Percentiles rank a stretch among this genome's conserved stretches.
Evolutionary conservation across 1,284 basidiomycete species (phyloP).

Genomic region (Rugosomyces carneus): DNA sequence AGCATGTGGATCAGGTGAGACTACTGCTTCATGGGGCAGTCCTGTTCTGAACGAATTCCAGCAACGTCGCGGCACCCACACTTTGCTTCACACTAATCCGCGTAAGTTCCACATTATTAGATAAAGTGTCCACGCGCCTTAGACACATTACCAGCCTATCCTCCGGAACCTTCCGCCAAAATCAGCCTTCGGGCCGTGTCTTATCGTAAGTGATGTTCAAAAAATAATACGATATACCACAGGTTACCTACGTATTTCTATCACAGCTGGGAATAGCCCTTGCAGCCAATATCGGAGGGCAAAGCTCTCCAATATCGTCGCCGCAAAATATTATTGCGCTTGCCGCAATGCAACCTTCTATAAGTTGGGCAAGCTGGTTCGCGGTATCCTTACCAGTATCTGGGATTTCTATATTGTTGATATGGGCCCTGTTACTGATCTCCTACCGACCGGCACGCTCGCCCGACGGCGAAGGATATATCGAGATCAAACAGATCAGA

Average conservation of each 20-base stretch:
- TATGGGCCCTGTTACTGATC: constrained; percentile 87
- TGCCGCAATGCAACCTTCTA: constrained; percentile 77
- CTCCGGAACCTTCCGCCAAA: constrained; percentile 86
- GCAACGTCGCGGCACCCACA: constrained; percentile 96
- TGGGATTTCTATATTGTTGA: constrained; percentile 75
- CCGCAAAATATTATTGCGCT: constrained; percentile 97
- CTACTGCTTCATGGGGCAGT: not conserved
- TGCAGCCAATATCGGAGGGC: constrained; percentile 97
- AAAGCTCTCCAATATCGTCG: constrained; percentile 90
- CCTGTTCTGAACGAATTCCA: constrained; percentile 24
- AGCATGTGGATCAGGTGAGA: constrained; percentile 97
- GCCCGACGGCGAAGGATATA: constrained; percentile 71
- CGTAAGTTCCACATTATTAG: constrained; percentile 38
- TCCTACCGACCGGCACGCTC: constrained; percentile 72
- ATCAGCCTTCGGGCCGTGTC: constrained; percentile 83
- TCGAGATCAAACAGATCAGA: constrained; percentile 79
- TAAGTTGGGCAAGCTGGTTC: constrained; percentile 95
- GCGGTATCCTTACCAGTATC: constrained; percentile 91
- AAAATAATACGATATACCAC: not conserved
- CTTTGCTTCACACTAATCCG: constrained; percentile 96
- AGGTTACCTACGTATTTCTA: not conserved
- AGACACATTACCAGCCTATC: constrained; percentile 63
- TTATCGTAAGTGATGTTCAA: constrained; percentile 62
- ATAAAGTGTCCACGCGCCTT: constrained; percentile 4
- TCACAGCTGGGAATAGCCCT: constrained; percentile 89